Conservation (phyloP, 345 rosid species). For the Tarenaya hassleriana region DNA sequence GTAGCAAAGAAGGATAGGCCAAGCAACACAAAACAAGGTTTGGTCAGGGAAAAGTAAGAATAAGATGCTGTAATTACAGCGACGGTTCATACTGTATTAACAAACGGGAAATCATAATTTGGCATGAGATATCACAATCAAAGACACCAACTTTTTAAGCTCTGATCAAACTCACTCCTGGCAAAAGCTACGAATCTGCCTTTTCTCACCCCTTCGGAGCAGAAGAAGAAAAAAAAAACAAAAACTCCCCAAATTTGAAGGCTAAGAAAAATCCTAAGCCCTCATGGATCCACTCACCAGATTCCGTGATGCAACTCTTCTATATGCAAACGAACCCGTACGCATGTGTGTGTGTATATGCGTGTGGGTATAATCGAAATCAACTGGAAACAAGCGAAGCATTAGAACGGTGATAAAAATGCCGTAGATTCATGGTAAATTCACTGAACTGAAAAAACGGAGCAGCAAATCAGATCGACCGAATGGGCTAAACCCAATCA, state of each 20-base stretch:
- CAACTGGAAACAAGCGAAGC: not conserved
- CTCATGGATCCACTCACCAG: constrained; percentile 20
- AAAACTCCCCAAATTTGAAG: not conserved
- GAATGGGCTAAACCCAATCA: constrained; percentile 3
- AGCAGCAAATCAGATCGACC: not conserved
- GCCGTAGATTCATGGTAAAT: not conserved
- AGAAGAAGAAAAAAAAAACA: not conserved
- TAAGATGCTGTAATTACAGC: constrained; percentile 25
- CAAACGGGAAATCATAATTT: constrained; percentile 17
- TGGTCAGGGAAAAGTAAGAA: constrained; percentile 1
- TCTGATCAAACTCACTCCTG: not conserved
- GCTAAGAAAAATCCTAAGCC: not conserved
- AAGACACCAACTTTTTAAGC: constrained; percentile 16
- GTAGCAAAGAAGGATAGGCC: constrained; percentile 18
- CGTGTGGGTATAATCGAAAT: constrained; percentile 6
- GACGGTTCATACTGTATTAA: constrained; percentile 21
- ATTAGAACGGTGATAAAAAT: not conserved
- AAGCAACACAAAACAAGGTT: constrained; percentile 18
- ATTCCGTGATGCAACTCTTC: not conserved
- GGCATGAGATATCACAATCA: constrained; percentile 28
- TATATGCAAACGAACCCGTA: not conserved
- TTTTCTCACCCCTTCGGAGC: not conserved
- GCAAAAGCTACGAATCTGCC: constrained; percentile 4
- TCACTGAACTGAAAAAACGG: not conserved
- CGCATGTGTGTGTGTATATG: no score